These are phyloP conservation scores for Nymphaea thermarum DNA, from an alignment of 164 flowering plant genomes.

Conservation along the genomic window DNA sequence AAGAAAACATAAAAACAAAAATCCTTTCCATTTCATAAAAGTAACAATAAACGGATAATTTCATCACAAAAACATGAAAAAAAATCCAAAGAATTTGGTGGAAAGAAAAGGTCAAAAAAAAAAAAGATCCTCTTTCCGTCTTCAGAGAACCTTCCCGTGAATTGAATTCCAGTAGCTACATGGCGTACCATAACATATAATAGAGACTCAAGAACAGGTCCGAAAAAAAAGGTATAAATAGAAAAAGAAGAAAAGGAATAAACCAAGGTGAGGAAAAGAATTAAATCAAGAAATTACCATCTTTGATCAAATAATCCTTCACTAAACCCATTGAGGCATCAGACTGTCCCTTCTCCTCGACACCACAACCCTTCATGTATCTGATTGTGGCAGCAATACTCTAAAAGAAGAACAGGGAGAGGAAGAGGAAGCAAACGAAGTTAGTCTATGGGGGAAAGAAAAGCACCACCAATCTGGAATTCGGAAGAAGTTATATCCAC, in stretches of 20 bases:
- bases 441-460: background rate
- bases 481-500: background rate
- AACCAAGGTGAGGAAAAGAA: background rate
- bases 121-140: background rate
- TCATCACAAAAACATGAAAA: too few relatives aligned
- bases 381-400: background rate
- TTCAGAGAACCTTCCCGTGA: background rate
- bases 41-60: too few relatives aligned
- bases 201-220: background rate
- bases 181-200: background rate
- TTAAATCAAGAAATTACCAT: constrained; percentile 19
- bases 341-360: constrained; percentile 11
- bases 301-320: constrained; percentile 19
- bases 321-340: constrained; percentile 17
- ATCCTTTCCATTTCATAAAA: too few relatives aligned
- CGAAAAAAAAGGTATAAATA: background rate
- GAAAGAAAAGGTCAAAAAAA: background rate
- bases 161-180: background rate
- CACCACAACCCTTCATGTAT: background rate
- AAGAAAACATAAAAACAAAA: too few relatives aligned
- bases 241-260: background rate
- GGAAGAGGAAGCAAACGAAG: background rate
- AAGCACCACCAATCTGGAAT: background rate
- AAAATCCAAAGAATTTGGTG: too few relatives aligned
- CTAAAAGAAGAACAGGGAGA: background rate